Conservation (phyloP, 2,329 filamentous ascomycete species). For the Penicillium sp. region DNA sequence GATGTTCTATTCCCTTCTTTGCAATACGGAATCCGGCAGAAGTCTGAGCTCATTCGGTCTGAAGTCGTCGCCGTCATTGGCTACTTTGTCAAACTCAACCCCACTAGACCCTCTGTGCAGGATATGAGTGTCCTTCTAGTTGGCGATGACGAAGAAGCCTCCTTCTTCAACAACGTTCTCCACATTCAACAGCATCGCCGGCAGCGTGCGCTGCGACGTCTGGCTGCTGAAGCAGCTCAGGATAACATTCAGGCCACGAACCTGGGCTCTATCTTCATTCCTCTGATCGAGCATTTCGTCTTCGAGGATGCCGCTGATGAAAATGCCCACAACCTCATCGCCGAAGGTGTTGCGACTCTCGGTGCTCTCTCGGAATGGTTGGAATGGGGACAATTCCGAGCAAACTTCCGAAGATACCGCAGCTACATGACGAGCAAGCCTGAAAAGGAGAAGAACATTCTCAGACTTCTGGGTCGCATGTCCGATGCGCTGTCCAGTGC, state of each 20-base stretch:
- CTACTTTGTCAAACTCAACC: slow-evolving; percentile 67
- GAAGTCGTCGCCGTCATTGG: slow-evolving; percentile 80
- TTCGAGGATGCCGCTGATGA: slow-evolving; percentile 79
- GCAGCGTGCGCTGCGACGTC: slow-evolving; percentile 72
- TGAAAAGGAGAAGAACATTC: slow-evolving; percentile 78
- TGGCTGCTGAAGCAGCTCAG: slow-evolving; percentile 64
- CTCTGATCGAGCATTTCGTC: slow-evolving; percentile 89
- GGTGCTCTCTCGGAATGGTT: slow-evolving; percentile 69
- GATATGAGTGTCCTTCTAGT: slow-evolving; percentile 71
- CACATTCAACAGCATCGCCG: slow-evolving; percentile 86
- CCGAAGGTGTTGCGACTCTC: slow-evolving; percentile 79
- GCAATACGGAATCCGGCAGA: slow-evolving; percentile 69
- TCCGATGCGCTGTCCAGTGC: slow-evolving; percentile 69
- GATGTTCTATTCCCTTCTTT: slow-evolving; percentile 69
- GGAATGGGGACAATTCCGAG: slow-evolving; percentile 87
- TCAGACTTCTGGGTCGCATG: slow-evolving; percentile 75
- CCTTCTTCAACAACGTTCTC: slow-evolving; percentile 89
- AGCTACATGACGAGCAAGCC: slow-evolving; percentile 75
- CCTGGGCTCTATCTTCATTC: slow-evolving; percentile 80
- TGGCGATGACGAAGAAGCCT: slow-evolving; percentile 69
- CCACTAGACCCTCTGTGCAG: slow-evolving; percentile 64
- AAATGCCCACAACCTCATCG: slow-evolving; percentile 72
- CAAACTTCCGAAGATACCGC: slow-evolving; percentile 77
- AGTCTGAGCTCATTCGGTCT: slow-evolving; percentile 76
- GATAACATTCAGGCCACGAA: slow-evolving; percentile 70